These are phyloP conservation scores for Fraxinus dipetala DNA, from an alignment of 305 asterid species.

Conservation along the genomic window DNA sequence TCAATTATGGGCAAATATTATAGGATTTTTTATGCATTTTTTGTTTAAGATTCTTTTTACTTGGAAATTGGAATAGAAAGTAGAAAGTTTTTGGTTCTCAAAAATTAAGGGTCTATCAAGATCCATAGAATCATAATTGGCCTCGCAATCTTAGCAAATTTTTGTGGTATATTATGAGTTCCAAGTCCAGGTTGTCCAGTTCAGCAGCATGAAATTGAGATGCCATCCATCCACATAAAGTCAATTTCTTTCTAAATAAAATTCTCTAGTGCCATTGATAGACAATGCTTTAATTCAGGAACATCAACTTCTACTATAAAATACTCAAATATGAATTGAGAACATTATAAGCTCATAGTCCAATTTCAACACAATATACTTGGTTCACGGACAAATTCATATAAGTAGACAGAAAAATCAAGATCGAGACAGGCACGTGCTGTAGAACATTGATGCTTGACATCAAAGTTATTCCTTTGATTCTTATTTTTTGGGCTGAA, in stretches of 20 bases:
- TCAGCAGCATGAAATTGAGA: neutral
- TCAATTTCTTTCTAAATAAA: neutral
- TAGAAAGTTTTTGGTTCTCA: neutral
- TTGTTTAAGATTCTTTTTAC: neutral
- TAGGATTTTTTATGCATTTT: neutral
- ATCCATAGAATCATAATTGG: neutral
- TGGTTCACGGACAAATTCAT: too few species aligned
- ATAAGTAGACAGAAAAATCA: too few species aligned
- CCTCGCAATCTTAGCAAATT: neutral
- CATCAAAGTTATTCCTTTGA: too few species aligned
- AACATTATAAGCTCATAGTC: too few species aligned
- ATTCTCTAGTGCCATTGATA: too few species aligned
- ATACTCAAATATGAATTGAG: too few species aligned
- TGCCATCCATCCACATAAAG: neutral
- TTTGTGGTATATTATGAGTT: neutral
- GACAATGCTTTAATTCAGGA: too few species aligned
- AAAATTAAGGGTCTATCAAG: neutral
- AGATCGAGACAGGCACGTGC: too few species aligned
- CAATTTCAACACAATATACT: too few species aligned
- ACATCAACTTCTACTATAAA: too few species aligned
- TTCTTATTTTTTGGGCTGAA: neutral
- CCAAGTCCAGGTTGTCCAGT: neutral
- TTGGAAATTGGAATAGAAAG: neutral
- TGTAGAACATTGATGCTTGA: too few species aligned
- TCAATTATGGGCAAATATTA: neutral